Evolutionary conservation across 306 rosid species (phyloP).

Genomic region (Cucumis melo): DNA sequence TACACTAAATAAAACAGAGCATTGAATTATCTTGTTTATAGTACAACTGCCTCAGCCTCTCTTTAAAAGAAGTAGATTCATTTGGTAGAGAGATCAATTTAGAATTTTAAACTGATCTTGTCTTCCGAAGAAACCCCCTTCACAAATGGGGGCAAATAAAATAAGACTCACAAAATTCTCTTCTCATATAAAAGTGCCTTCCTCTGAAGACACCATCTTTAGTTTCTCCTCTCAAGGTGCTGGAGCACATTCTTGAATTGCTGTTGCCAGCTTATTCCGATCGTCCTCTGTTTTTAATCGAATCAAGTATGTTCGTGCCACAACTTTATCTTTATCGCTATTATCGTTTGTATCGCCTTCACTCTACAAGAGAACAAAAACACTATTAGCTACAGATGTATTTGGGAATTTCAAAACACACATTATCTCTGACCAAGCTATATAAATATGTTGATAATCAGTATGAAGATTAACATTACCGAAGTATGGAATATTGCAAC

Average conservation of each 20-base stretch:
- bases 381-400: background rate
- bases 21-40: slow-evolving; percentile 9
- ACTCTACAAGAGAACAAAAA: slow-evolving; percentile 29
- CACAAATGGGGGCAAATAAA: background rate
- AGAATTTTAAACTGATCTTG: background rate
- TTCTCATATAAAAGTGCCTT: background rate
- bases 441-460: background rate
- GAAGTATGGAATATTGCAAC: slow-evolving; percentile 87
- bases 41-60: slow-evolving; percentile 19
- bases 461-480: slow-evolving; percentile 30
- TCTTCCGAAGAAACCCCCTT: background rate
- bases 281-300: slow-evolving; percentile 81
- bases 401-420: background rate
- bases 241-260: slow-evolving; percentile 84
- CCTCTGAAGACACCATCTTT: slow-evolving; percentile 1
- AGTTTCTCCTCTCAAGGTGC: slow-evolving; percentile 27
- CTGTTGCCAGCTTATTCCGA: slow-evolving; percentile 59
- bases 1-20: background rate
- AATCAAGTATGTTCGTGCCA: slow-evolving; percentile 78
- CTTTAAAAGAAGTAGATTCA: slow-evolving; percentile 2
- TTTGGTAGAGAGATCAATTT: slow-evolving; percentile 1
- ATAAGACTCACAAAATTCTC: background rate
- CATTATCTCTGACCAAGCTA: background rate
- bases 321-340: slow-evolving; percentile 29
- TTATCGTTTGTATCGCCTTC: slow-evolving; percentile 39